Evolutionary conservation across 2,329 filamentous ascomycete species (phyloP), one percentile per base, ranked within the genome.

Genomic region (Penicillium brasilianum): DNA sequence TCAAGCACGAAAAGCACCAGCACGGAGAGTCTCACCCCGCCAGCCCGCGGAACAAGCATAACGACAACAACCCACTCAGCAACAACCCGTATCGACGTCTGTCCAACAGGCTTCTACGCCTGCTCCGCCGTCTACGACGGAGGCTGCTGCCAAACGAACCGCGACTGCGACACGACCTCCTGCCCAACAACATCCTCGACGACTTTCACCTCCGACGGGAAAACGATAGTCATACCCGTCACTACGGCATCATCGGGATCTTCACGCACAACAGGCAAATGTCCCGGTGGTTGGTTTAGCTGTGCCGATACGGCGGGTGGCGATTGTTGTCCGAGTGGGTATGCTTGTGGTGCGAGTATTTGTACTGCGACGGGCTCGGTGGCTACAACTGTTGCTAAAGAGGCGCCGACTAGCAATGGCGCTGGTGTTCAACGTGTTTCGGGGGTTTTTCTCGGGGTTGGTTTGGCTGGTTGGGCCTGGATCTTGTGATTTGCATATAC

Each of bases 61-160:
- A 69, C 74, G 13, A 77, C 76, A 1, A 67, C 72, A 7, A 74
- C 76, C 13, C 73, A 80, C 55, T 61, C 62, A 18, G 67, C 64
- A 13, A 69, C 71, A 44, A 64, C 69, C 51, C 72, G 67, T 4
- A 67, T 71, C 16, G 76, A 75, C 9, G 71, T 84, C 69, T 98
- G 94, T 69, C 94, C 94, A 0, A 93, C 89, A 0, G 93, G 93
- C 2, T 98, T 93, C 81, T 98, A 98, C 76, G 89, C 92, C 54
- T 98, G 94, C 77, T 86, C 89, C 2, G 94, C 94, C 1, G 88
- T 88, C 61, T 92, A 93, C 61, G 81, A 85, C 1, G 92, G 91
- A 14, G 92, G 92, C 20, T 98, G 94, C 80, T 98, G 94, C 78
- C 90, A 90, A 59, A 93, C 92, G 0, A 93, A 92, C 1, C 87